These are phyloP conservation scores for Maudiozyma humilis DNA, from an alignment of 1,139 yeast species.

Conservation along the genomic window DNA sequence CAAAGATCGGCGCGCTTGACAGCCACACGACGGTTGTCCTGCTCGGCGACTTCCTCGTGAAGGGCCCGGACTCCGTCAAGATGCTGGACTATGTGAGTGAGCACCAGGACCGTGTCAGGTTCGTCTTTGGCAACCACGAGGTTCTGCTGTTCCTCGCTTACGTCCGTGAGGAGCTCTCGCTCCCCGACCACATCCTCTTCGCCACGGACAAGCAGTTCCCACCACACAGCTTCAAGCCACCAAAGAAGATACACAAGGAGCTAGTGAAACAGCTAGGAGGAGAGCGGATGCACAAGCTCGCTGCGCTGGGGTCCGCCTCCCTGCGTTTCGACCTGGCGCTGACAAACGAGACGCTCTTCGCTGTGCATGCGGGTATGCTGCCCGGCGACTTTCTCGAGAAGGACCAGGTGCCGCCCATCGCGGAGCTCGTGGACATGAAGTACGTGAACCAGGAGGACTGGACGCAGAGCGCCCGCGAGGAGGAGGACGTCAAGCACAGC, in stretches of 20 bases:
- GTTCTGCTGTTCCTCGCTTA: slow-evolving; percentile 33
- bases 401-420: slow-evolving; percentile 12
- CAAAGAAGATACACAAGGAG: slow-evolving; percentile 16
- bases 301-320: slow-evolving; percentile 19
- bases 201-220: slow-evolving; percentile 14
- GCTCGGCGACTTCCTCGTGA: slow-evolving; percentile 78
- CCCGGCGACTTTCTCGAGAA: slow-evolving; percentile 19
- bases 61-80: slow-evolving; percentile 69
- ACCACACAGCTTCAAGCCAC: slow-evolving; percentile 14
- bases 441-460: slow-evolving; percentile 23
- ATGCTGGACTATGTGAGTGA: slow-evolving; percentile 60
- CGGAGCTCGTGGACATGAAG: slow-evolving; percentile 26
- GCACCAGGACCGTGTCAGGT: slow-evolving; percentile 45
- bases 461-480: slow-evolving; percentile 18
- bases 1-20: slow-evolving; percentile 41
- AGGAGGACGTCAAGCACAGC: slow-evolving; percentile 12
- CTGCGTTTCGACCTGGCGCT: slow-evolving; percentile 13
- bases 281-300: slow-evolving; percentile 14
- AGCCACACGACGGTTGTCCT: slow-evolving; percentile 31
- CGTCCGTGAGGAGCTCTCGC: slow-evolving; percentile 11
- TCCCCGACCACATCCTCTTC: slow-evolving; percentile 12
- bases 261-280: slow-evolving; percentile 21
- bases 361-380: slow-evolving; percentile 29
- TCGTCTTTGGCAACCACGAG: slow-evolving; percentile 88
- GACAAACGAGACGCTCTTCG: slow-evolving; percentile 15